Conservation (phyloP, 208 protist genomes). For the Leishmania arabica region DNA sequence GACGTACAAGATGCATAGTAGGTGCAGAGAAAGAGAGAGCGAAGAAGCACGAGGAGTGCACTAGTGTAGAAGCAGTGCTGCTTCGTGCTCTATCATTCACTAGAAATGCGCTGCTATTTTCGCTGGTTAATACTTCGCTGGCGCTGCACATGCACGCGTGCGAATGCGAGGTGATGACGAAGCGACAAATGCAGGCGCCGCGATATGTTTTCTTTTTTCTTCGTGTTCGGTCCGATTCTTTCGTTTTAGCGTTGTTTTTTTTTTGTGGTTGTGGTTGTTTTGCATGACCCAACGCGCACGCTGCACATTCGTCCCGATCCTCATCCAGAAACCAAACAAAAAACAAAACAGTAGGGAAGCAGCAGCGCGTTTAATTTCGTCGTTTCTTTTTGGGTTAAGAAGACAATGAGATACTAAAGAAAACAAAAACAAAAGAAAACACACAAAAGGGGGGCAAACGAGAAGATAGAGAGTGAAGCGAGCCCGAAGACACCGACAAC, state of each 20-base stretch:
- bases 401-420: no score
- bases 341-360: background rate
- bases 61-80: background rate
- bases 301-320: background rate
- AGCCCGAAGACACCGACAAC: background rate
- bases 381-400: no score
- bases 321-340: background rate
- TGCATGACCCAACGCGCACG: background rate
- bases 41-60: background rate
- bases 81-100: background rate
- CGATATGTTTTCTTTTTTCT: background rate
- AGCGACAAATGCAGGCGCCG: background rate
- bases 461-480: background rate
- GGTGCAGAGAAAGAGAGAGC: conserved; percentile 3
- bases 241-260: background rate
- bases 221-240: no score
- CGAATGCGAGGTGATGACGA: background rate
- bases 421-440: no score
- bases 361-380: background rate
- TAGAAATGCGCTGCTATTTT: background rate
- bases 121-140: background rate
- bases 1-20: background rate
- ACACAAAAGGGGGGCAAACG: background rate
- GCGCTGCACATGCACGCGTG: background rate
- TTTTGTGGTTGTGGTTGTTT: background rate